These are phyloP conservation scores for Seminavis robusta DNA, from an alignment of 108 stramenopile species.

Conservation along the genomic window DNA sequence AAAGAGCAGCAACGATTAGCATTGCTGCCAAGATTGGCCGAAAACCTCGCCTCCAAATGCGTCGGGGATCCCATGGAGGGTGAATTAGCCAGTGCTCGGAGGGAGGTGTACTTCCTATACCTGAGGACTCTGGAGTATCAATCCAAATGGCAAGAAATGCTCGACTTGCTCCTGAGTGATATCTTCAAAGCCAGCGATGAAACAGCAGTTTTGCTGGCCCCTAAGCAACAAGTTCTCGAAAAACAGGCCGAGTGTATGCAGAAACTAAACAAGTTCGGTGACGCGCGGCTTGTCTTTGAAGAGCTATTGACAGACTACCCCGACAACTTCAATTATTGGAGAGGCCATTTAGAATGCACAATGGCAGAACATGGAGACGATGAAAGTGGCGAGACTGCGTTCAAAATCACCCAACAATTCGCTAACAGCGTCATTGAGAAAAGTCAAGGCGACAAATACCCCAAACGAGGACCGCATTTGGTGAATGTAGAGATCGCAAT, in stretches of 20 bases:
- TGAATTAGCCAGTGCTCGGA: conserved; percentile 21
- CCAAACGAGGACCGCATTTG: conserved; percentile 54
- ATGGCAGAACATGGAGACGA: neutral
- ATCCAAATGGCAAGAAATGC: conserved; percentile 50
- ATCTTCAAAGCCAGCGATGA: neutral
- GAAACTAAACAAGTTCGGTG: conserved; percentile 30
- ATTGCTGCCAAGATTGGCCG: conserved; percentile 71
- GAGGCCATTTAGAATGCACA: conserved; percentile 37
- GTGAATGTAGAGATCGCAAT: conserved; percentile 51
- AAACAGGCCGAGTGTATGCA: conserved; percentile 29
- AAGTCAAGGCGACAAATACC: conserved; percentile 11
- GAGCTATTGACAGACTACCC: conserved; percentile 40
- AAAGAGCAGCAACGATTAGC: conserved; percentile 25
- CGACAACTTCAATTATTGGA: conserved; percentile 81
- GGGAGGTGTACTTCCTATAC: conserved; percentile 53
- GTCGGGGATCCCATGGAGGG: conserved; percentile 13
- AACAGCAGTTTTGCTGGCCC: neutral
- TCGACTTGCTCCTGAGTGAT: conserved; percentile 42
- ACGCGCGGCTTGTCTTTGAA: conserved; percentile 45
- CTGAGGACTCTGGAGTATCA: conserved; percentile 49
- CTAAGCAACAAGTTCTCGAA: conserved; percentile 10
- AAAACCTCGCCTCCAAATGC: conserved; percentile 50
- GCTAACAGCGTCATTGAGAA: conserved; percentile 17
- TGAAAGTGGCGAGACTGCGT: neutral
- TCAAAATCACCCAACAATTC: conserved; percentile 17